Conservation (phyloP, 257 asterid species). For the Solanum chilense region DNA sequence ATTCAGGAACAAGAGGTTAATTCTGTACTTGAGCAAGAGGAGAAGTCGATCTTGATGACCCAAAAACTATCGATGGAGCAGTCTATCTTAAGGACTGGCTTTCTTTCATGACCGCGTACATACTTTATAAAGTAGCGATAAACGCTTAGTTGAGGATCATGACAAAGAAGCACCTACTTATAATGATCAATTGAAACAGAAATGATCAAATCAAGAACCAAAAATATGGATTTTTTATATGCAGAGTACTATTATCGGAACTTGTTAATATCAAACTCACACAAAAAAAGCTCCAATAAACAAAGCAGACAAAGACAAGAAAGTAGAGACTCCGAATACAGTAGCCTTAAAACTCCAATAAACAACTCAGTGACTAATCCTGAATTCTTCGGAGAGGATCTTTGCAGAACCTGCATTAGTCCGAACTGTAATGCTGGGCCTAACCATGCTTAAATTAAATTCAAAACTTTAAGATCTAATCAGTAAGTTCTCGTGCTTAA, state of each 20-base stretch:
- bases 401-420: constrained; percentile 73
- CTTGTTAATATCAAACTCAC: not conserved
- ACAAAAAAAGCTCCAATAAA: not conserved
- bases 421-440: constrained; percentile 81
- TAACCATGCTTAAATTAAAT: constrained; percentile 46
- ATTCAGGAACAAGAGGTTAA: constrained; percentile 6
- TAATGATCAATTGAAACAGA: constrained; percentile 12
- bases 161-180: constrained; percentile 17
- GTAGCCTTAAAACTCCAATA: no score
- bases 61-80: constrained; percentile 63
- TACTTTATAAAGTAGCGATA: constrained; percentile 37
- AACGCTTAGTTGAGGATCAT: constrained; percentile 28
- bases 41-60: constrained; percentile 43
- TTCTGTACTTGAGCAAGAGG: constrained; percentile 53
- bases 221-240: no score
- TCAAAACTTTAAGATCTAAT: no score
- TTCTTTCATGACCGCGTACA: constrained; percentile 21
- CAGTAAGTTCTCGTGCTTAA: no score
- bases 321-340: not conserved
- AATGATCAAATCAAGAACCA: not conserved
- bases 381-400: constrained; percentile 41
- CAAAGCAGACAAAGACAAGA: not conserved
- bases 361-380: no score
- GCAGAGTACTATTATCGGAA: not conserved
- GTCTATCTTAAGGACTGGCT: constrained; percentile 19